These are phyloP conservation scores for Leishmania arabica DNA, from an alignment of 208 protist species.

Conservation along the genomic window DNA sequence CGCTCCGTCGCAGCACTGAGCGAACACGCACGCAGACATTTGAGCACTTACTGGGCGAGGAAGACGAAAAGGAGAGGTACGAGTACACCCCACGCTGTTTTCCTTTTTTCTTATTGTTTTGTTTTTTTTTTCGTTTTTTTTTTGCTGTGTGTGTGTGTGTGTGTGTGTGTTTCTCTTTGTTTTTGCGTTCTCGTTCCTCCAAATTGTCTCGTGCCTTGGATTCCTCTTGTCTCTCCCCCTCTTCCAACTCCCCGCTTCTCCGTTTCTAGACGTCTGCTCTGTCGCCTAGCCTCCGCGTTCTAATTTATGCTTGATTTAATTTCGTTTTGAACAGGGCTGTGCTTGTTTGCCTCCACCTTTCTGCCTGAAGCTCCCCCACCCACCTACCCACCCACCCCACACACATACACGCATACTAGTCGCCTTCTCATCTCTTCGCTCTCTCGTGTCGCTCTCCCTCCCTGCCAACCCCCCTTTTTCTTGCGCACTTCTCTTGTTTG, in stretches of 20 bases:
- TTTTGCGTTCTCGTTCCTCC: background rate
- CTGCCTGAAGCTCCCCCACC: background rate
- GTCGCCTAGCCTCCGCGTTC: background rate
- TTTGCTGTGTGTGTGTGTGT: too few relatives aligned
- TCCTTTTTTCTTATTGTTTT: background rate
- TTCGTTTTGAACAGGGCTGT: background rate
- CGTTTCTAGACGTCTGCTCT: background rate
- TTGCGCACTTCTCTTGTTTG: constrained; percentile 8
- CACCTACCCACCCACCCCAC: background rate
- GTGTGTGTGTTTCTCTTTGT: background rate
- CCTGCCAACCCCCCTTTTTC: background rate
- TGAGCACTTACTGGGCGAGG: background rate
- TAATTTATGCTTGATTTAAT: background rate
- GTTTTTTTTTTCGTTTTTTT: background rate
- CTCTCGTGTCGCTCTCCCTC: background rate
- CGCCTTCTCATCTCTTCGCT: background rate
- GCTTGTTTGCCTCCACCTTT: background rate
- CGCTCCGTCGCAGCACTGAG: background rate
- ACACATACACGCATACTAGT: background rate
- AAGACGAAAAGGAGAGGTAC: background rate
- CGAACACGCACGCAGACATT: background rate
- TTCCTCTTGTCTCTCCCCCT: background rate
- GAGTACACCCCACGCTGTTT: background rate
- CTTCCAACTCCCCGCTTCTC: background rate
- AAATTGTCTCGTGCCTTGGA: background rate